A percentile compares a stretch with the other conserved stretches of the same genome.
These are phyloP conservation scores for Mitragyna speciosa DNA, from an alignment of 257 asterid genomes.

Conservation along the genomic window DNA sequence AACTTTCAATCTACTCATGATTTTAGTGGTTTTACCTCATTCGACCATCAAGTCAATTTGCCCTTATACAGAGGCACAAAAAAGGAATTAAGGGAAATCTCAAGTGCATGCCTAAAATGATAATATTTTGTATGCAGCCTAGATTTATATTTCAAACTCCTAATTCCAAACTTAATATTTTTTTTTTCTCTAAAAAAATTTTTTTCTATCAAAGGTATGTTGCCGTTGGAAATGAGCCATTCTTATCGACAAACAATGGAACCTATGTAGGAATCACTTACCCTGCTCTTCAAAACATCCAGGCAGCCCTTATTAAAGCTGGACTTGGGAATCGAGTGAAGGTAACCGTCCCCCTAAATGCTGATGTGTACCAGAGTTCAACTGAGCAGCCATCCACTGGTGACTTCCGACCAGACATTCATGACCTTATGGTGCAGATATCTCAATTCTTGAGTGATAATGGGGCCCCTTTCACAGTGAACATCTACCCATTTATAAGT, in stretches of 20 bases:
- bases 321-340: slow-evolving; percentile 33
- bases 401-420: slow-evolving; percentile 26
- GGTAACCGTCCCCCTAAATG: slow-evolving; percentile 34
- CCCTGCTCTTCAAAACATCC: slow-evolving; percentile 36
- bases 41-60: background rate
- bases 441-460: slow-evolving; percentile 23
- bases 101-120: background rate
- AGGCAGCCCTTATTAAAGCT: slow-evolving; percentile 35
- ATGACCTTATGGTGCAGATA: slow-evolving; percentile 27
- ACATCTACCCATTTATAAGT: slow-evolving; percentile 31
- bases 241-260: slow-evolving; percentile 25
- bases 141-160: background rate
- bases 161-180: no score
- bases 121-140: background rate
- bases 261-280: slow-evolving; percentile 18
- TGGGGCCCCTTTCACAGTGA: slow-evolving; percentile 31
- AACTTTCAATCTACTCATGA: background rate
- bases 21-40: background rate
- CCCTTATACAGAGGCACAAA: background rate
- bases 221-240: slow-evolving; percentile 33
- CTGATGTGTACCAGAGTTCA: slow-evolving; percentile 32
- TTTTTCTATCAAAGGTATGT: slow-evolving; percentile 19
- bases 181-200: background rate
- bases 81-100: background rate
- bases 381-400: slow-evolving; percentile 30